A percentile compares a stretch with the other conserved stretches of the same genome.
These are phyloP conservation scores for Crotalaria pallida DNA, from an alignment of 306 rosid species.

Conservation along the genomic window DNA sequence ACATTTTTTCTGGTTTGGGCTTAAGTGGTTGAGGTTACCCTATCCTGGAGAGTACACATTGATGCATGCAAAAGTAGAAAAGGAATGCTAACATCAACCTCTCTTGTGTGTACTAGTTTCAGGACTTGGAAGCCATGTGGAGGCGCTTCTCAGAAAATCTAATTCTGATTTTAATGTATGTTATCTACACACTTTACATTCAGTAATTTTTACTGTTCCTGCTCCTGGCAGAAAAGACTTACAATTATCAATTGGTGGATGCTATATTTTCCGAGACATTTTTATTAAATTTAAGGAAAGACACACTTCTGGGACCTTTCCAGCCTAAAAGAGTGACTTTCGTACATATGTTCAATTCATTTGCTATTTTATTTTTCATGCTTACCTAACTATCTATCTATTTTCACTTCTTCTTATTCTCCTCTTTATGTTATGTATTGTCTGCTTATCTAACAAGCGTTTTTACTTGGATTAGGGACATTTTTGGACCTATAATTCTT, in stretches of 20 bases:
- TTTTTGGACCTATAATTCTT: neutral
- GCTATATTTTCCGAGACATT: neutral
- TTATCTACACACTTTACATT: constrained; percentile 10
- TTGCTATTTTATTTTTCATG: neutral
- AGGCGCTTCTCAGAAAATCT: constrained; percentile 71
- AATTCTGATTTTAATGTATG: constrained; percentile 79
- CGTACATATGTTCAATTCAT: neutral
- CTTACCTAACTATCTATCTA: neutral
- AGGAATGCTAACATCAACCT: constrained; percentile 28
- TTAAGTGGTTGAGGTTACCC: neutral
- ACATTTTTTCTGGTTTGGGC: neutral
- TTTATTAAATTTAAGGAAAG: neutral
- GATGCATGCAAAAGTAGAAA: constrained; percentile 23
- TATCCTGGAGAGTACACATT: neutral
- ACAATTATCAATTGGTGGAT: neutral
- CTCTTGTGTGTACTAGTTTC: constrained; percentile 50
- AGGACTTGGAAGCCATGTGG: constrained; percentile 66
- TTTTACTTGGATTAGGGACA: neutral
- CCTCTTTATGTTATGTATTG: neutral
- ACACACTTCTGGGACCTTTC: neutral
- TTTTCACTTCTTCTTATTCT: neutral
- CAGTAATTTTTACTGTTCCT: neutral
- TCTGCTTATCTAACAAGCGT: neutral
- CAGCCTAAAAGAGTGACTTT: neutral
- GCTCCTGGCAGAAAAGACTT: neutral